Percentiles rank a stretch among this genome's conserved stretches.
Conservation (phyloP, 2,329 filamentous ascomycete species). For the Fusarium austroafricanum region DNA sequence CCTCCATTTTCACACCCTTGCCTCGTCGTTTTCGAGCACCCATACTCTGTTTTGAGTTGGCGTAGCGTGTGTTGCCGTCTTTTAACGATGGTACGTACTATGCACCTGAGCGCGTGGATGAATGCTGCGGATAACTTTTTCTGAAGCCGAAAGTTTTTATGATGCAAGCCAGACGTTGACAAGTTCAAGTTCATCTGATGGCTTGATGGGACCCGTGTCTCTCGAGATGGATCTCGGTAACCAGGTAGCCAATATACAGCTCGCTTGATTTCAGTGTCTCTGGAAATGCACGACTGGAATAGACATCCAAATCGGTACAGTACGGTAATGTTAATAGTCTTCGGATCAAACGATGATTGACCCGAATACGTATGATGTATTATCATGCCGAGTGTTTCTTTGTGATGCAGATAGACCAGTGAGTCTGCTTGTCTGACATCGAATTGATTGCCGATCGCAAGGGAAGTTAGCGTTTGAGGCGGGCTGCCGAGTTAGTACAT, state of each 20-base stretch:
- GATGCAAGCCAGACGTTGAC: conserved; percentile 16
- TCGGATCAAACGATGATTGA: neutral
- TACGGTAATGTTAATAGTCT: neutral
- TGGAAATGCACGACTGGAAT: neutral
- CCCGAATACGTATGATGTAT: conserved; percentile 4
- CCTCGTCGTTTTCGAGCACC: conserved; percentile 22
- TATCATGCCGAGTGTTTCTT: conserved; percentile 5
- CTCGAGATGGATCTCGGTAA: neutral
- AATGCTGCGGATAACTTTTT: conserved; percentile 1
- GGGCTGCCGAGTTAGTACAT: conserved; percentile 7
- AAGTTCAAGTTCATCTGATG: conserved; percentile 2
- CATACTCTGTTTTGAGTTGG: conserved; percentile 36
- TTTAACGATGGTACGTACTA: conserved; percentile 21
- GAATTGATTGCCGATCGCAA: conserved; percentile 28
- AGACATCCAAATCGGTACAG: too few relatives aligned
- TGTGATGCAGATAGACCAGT: conserved; percentile 11
- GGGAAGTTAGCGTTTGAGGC: conserved; percentile 14
- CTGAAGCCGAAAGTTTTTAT: conserved; percentile 10
- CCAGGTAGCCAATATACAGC: too few relatives aligned
- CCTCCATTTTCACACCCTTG: conserved; percentile 36
- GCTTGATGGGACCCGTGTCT: neutral
- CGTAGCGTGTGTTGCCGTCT: conserved; percentile 19
- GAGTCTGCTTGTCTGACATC: conserved; percentile 27
- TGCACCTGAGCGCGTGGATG: conserved; percentile 18
- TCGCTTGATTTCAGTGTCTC: neutral